Base-by-base conservation (phyloP, 1,139 yeast species). In the Candida dubliniensis region DNA sequence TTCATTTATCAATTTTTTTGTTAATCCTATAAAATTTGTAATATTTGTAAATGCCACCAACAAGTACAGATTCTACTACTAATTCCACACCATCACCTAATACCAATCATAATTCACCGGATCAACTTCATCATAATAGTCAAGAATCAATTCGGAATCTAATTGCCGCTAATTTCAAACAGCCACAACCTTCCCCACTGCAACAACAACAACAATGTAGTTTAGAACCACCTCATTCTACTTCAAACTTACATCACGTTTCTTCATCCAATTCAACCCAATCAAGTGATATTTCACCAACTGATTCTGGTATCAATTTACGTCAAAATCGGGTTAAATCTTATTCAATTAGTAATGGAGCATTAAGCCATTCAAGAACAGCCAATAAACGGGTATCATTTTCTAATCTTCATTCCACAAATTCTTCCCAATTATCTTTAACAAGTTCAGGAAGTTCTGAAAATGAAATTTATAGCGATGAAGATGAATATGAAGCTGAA, bases 311-410 rank as follows among this genome's bases (percentile, higher is more conserved):
- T 6, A 11, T n/a, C 11, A 11, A 5, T 8, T 4, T 26, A n/a
- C n/a, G 26, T 23, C 18, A 11, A 10, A 24, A 18, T 10, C 48
- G 47, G 9, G 44, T 39, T 26, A 47, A 49, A 42, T 47, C 54
- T 34, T 43, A 49, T 38, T 45, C 51, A 23, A 50, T 50, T 26
- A 49, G 52, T 38, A 51, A 49, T 37, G 55, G 52, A 2, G 54
- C 47, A 1, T 40, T 51, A 34, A 24, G 42, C 7, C 49, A 44
- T 32, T 31, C 49, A 10, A 35, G 48, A 32, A 24, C 34, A 13
- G 14, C 37, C 15, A 30, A 33, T 13, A 51, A 51, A 30, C 49
- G 45, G 27, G 55, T 51, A 8, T 50, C 54, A 15, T 51, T 51
- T 44, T 47, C 52, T 11, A 50, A 51, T 34, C 44, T 48, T 9